A percentile compares a stretch with the other conserved stretches of the same genome.
Conservation (phyloP, 345 rosid genomes). For the Syzygium aromaticum region DNA sequence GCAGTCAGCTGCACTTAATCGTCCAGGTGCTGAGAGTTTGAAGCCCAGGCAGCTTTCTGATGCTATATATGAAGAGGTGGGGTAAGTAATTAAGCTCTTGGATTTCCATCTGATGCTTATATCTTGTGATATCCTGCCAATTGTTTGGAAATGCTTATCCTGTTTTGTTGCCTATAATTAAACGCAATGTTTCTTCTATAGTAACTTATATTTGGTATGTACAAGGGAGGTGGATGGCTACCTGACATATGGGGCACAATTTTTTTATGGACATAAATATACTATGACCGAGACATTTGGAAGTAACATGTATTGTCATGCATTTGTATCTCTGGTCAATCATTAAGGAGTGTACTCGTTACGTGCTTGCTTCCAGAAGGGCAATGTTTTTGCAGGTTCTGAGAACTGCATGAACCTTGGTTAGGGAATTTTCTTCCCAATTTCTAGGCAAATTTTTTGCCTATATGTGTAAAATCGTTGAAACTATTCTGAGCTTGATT, state of each 20-base stretch:
- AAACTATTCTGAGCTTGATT: neutral
- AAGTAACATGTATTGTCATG: neutral
- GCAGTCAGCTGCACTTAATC: constrained; percentile 53
- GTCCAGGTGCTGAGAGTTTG: constrained; percentile 50
- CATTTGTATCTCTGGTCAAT: neutral
- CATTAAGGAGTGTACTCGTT: neutral
- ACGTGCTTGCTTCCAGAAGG: neutral
- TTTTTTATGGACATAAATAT: neutral
- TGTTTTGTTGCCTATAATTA: neutral
- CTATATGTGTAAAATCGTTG: neutral
- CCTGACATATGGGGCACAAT: neutral
- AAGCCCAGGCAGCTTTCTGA: constrained; percentile 89
- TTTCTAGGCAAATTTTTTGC: neutral
- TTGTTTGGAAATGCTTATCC: neutral
- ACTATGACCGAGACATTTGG: neutral
- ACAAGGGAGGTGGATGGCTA: neutral
- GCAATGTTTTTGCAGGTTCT: neutral
- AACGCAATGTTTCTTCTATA: neutral
- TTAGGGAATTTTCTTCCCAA: neutral
- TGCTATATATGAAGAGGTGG: constrained; percentile 71
- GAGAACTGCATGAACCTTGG: neutral
- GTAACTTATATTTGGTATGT: neutral
- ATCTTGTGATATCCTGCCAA: neutral
- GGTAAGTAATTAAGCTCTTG: constrained; percentile 28
- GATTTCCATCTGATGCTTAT: neutral